Base-by-base conservation (phyloP, 2,329 filamentous ascomycete genomes). In the Alternaria sp. region DNA sequence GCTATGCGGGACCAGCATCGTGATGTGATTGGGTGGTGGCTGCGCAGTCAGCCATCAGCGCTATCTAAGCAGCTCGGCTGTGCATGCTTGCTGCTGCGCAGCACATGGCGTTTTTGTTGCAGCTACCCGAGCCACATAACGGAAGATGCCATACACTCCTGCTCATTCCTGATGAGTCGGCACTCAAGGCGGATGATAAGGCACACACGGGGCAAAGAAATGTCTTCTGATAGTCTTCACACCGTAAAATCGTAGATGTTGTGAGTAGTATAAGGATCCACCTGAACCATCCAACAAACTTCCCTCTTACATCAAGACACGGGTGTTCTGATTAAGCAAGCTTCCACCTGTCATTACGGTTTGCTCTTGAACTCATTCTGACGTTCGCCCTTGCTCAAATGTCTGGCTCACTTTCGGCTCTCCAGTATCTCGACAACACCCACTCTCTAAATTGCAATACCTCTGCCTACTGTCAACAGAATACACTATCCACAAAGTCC, bases 391-490 rank as follows among this genome's bases (percentile, higher is more conserved):
- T 28, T 57, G 36, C 63, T 38, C 30, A 38, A 26, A 71, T 71
- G 67, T 57, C 61, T 48, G 46, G 57, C 22, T 59, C 57, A 66
- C 51, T 48, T 58, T 28, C 60, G 36, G 28, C 58, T 24, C 20
- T 49, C 3, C 59, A 48, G 5, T 47, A 59, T 48, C 44, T 28
- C 20, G 22, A 56, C 32, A 46, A 44, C 39, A 34, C 42, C 28
- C 42, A 55, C 41, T 49, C 57, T 49, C 48, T 48, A 1, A 46
- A 51, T 16, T 43, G 56, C 14, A 51, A 44, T 32, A 54, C 57
- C 28, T 26, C 28, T 36, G 38, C 49, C 44, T 8, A 39, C 28
- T 24, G 24, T 46, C 54, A 47, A 57, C 43, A 49, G 20, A 34
- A 39, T 7, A 20, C 57, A 57, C 39, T 51, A 7, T 59, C 53